These are phyloP conservation scores for Raphanus raphanistrum DNA, from an alignment of 345 rosid species.

Conservation along the genomic window DNA sequence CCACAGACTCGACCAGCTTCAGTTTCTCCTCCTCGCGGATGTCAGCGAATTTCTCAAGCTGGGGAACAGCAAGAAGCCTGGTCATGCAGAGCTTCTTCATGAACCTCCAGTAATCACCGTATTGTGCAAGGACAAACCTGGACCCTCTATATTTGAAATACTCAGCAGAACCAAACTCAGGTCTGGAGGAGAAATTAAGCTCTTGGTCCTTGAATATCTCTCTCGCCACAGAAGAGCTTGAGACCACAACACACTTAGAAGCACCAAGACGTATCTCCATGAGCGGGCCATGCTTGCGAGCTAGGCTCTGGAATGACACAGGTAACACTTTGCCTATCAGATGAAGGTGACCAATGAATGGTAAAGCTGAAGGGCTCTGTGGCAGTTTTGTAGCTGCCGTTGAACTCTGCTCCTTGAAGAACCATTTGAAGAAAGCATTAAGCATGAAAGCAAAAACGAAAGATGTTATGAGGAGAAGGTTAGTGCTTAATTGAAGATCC, in stretches of 20 bases:
- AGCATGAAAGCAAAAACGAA: conserved; percentile 15
- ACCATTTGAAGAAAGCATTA: conserved; percentile 28
- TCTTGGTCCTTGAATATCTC: conserved; percentile 60
- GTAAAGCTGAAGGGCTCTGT: conserved; percentile 51
- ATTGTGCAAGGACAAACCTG: conserved; percentile 48
- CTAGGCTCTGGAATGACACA: conserved; percentile 38
- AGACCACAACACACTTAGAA: conserved; percentile 42
- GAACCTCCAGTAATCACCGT: conserved; percentile 55
- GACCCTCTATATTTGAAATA: conserved; percentile 44
- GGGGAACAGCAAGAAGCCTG: conserved; percentile 58
- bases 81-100: conserved; percentile 65
- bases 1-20: conserved; percentile 53
- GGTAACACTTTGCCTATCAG: conserved; percentile 45
- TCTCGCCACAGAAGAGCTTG: conserved; percentile 47
- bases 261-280: conserved; percentile 49
- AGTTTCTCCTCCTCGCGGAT: conserved; percentile 39
- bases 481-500: conserved; percentile 27
- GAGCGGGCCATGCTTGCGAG: conserved; percentile 44
- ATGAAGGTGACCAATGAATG: conserved; percentile 56
- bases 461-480: conserved; percentile 14
- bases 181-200: conserved; percentile 55
- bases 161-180: conserved; percentile 44
- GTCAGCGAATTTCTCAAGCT: conserved; percentile 49
- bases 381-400: conserved; percentile 35
- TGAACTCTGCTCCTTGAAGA: conserved; percentile 5